Base-by-base conservation (phyloP, 768 basidiomycete species). In the Leccinum boreale region DNA sequence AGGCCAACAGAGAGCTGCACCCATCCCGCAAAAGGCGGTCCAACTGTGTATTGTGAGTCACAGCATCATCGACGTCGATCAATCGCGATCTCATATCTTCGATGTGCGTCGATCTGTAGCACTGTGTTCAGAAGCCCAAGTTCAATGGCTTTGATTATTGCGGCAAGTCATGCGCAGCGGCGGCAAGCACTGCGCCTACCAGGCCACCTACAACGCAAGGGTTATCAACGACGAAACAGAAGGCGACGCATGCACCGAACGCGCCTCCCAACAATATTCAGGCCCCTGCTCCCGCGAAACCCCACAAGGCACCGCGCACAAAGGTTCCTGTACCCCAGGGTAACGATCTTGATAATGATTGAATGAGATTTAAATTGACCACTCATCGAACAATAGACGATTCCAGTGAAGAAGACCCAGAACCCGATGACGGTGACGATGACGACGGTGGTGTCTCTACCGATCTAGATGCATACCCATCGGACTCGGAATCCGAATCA, bases 71-170 rank as follows among this genome's bases (percentile, higher is more conserved):
- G 31, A 56, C 36, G 62, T 56, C 62, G 64, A 72, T 67, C 68
- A 65, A 67, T 69, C 57, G 55, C 57, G 69, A 73, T 69, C 64
- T 45, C 56, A 69, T 26, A 50, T 61, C 53, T 57, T 58, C 51
- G 59, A 67, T 62, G 67, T 53, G 19, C 50, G 65, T 53, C 67
- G 66, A 69, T 67, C 63, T 60, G 24, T 48, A 73, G 71, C 35
- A 71, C 35, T 87, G 86, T 67, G 79, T 83, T 61, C 80, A 81
- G 72, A 85, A 82, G 61, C 82, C 84, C 11, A 87, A 84, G 70
- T 83, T 78, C 73, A 79, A 75, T 56, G 76, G 75, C 62, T 83
- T 81, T 64, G 80, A 85, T 53, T 87, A 78, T 67, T 87, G 86
- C 58, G 81, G 85, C 47, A 86, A 84, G 77, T 81, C 79, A 42